phyloP scores from a whole-genome alignment of 2,329 filamentous ascomycete genomes.

The Harringtonia aguacate region DNA sequence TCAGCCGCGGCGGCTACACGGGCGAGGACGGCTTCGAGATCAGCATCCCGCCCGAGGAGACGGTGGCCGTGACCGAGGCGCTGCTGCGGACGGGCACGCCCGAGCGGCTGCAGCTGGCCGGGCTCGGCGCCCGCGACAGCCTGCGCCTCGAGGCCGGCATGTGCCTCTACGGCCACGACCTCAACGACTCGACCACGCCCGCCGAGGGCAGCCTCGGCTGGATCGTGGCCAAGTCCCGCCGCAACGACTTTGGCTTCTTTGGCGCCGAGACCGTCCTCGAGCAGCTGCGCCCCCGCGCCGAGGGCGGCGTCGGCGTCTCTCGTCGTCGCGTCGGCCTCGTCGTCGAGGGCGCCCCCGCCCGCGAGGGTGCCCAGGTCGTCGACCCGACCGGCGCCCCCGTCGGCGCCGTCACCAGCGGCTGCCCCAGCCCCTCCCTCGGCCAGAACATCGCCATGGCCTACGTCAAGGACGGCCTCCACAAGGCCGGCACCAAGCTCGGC shows the following conservation, averaged over 20 bases:
- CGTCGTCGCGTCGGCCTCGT: constrained; percentile 72
- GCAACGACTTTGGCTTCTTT: constrained; percentile 60
- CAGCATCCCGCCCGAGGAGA: constrained; percentile 61
- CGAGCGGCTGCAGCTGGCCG: constrained; percentile 62
- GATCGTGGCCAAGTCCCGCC: constrained; percentile 75
- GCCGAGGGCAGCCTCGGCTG: constrained; percentile 53
- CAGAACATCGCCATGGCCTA: constrained; percentile 97
- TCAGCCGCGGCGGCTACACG: constrained; percentile 88
- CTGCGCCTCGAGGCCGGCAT: constrained; percentile 92
- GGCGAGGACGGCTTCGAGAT: constrained; percentile 98
- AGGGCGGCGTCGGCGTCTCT: constrained; percentile 58
- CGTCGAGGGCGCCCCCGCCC: constrained; percentile 76
- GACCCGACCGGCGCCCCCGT: constrained; percentile 49
- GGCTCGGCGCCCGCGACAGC: constrained; percentile 83
- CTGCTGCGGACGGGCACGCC: constrained; percentile 55
- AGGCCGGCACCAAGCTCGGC: constrained; percentile 70
- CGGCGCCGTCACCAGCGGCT: constrained; percentile 78
- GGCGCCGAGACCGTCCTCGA: constrained; percentile 67
- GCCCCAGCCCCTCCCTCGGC: constrained; percentile 74
- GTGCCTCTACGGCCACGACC: constrained; percentile 99
- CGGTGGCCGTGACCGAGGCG: constrained; percentile 55
- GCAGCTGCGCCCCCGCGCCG: constrained; percentile 63
- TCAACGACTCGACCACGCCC: constrained; percentile 63
- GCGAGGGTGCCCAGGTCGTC: constrained; percentile 78
- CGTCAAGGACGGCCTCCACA: constrained; percentile 69